Evolutionary conservation across 2,329 filamentous ascomycete species (phyloP).

Genomic region (Aspergillus sp.): DNA sequence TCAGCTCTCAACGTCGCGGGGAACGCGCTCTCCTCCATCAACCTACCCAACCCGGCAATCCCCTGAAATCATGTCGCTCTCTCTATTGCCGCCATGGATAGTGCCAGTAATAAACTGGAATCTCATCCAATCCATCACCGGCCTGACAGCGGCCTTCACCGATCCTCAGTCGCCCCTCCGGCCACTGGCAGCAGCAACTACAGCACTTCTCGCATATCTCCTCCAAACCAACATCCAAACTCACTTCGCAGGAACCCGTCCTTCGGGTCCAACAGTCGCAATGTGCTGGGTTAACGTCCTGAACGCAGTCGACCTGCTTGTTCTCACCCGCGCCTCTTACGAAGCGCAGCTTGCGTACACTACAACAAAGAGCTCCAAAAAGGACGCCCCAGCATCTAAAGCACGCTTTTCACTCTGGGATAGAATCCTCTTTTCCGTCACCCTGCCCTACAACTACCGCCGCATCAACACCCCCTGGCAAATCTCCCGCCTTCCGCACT

Average conservation of each 20-base stretch:
- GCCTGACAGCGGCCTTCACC: slow-evolving; percentile 12
- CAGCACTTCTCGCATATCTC: slow-evolving; percentile 12
- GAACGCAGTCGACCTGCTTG: slow-evolving; percentile 21
- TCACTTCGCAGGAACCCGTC: slow-evolving; percentile 5
- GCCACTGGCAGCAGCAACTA: not conserved
- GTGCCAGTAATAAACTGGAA: slow-evolving; percentile 14
- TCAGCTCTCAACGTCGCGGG: not conserved
- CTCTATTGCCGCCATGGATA: not conserved
- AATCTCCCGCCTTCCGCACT: slow-evolving; percentile 12
- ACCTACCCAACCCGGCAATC: not conserved
- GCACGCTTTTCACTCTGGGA: not conserved
- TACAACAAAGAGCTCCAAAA: not conserved
- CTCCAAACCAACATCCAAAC: slow-evolving; percentile 8
- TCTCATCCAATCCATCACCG: slow-evolving; percentile 16
- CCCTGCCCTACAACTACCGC: slow-evolving; percentile 21
- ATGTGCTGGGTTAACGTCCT: slow-evolving; percentile 25
- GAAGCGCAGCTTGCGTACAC: slow-evolving; percentile 1
- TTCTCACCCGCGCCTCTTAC: slow-evolving; percentile 18
- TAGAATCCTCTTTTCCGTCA: slow-evolving; percentile 12
- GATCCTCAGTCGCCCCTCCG: slow-evolving; percentile 7
- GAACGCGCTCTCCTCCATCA: not conserved
- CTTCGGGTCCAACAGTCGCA: slow-evolving; percentile 16
- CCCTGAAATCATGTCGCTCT: not conserved
- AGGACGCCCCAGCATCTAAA: not conserved
- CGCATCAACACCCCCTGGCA: slow-evolving; percentile 25